Conservation (phyloP, 2,329 filamentous ascomycete genomes). For the Fusarium lyarnte region DNA sequence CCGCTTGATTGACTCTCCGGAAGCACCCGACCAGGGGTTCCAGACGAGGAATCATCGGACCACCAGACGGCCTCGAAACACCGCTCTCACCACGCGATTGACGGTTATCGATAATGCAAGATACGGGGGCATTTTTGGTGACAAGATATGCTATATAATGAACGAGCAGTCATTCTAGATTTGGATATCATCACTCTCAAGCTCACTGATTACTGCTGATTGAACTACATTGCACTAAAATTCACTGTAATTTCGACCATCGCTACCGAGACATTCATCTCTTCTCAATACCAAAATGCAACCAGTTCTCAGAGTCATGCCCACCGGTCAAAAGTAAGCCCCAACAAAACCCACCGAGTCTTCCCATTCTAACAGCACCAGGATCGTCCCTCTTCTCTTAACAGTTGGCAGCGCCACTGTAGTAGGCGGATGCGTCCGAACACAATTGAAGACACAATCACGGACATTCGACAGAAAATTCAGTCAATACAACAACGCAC, state of each 20-base stretch:
- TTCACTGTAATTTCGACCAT: neutral
- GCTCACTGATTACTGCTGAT: neutral
- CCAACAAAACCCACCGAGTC: neutral
- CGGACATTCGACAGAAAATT: constrained; percentile 38
- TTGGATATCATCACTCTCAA: neutral
- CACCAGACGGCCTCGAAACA: constrained; percentile 29
- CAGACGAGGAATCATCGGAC: constrained; percentile 17
- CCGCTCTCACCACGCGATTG: constrained; percentile 21
- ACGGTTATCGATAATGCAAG: constrained; percentile 3
- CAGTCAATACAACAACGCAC: constrained; percentile 33
- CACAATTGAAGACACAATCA: constrained; percentile 30
- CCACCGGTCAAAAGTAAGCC: constrained; percentile 30
- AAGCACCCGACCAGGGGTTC: constrained; percentile 25
- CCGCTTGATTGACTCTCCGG: constrained; percentile 16
- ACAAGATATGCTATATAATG: constrained; percentile 12
- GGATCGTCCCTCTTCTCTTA: constrained; percentile 37
- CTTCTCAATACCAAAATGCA: constrained; percentile 26
- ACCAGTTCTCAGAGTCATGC: constrained; percentile 21
- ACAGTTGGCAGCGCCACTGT: constrained; percentile 36
- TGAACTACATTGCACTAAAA: neutral
- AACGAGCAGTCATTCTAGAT: neutral
- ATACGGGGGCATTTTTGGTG: neutral
- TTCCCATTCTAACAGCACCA: constrained; percentile 12
- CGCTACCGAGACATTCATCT: neutral
- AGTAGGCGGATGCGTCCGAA: constrained; percentile 20